Conservation (phyloP, 2,329 filamentous ascomycete species). For the Fusarium brevicatenulatum region DNA sequence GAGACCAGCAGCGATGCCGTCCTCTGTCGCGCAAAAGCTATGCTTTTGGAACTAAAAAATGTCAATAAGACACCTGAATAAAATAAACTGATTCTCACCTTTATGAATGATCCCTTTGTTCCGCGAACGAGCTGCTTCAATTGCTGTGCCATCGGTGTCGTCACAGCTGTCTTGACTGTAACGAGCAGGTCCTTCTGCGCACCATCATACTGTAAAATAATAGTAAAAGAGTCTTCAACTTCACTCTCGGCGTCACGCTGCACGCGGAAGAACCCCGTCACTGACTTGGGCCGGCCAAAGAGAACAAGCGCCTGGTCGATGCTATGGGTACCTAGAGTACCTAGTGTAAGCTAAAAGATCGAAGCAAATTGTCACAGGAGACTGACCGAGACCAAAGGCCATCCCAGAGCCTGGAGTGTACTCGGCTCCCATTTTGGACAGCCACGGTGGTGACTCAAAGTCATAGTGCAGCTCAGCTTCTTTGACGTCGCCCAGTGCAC, state of each 20-base stretch:
- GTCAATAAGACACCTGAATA: not conserved
- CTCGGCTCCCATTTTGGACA: slow-evolving; percentile 46
- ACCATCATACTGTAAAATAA: slow-evolving; percentile 66
- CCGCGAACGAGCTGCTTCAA: slow-evolving; percentile 33
- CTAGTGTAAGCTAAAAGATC: not conserved
- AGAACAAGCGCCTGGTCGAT: slow-evolving; percentile 37
- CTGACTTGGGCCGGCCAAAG: slow-evolving; percentile 28
- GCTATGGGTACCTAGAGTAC: slow-evolving; percentile 30
- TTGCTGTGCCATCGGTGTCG: slow-evolving; percentile 30
- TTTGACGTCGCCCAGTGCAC: slow-evolving; percentile 61
- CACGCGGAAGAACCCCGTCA: slow-evolving; percentile 37
- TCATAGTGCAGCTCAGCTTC: slow-evolving; percentile 76
- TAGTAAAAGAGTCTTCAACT: slow-evolving; percentile 62
- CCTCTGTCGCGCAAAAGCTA: slow-evolving; percentile 48
- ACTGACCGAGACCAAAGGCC: slow-evolving; percentile 54
- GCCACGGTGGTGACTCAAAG: slow-evolving; percentile 56
- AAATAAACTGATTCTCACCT: not conserved
- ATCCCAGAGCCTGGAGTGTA: slow-evolving; percentile 54
- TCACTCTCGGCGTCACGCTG: slow-evolving; percentile 37
- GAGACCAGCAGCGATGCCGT: slow-evolving; percentile 27
- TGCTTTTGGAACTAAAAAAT: slow-evolving; percentile 62
- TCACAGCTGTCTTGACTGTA: slow-evolving; percentile 33
- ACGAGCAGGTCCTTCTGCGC: slow-evolving; percentile 47
- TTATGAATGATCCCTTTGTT: slow-evolving; percentile 37
- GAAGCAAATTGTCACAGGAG: rapidly evolving